Evolutionary conservation across 2,329 filamentous ascomycete species (phyloP).

Genomic region (Stachybotrys chartarum): DNA sequence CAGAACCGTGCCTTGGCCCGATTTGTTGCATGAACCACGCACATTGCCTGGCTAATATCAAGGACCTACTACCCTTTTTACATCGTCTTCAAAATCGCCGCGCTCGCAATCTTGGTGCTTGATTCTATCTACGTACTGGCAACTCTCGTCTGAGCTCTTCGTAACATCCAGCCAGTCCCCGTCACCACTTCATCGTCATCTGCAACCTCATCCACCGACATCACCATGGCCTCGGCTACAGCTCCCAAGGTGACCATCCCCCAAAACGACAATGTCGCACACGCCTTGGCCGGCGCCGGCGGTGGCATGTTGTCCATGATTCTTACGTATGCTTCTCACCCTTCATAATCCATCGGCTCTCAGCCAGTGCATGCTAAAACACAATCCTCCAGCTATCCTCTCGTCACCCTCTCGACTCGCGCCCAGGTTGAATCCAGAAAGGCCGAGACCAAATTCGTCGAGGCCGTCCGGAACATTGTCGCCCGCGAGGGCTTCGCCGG

Average conservation of each 20-base stretch:
- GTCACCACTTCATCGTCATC: neutral
- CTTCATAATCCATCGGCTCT: neutral
- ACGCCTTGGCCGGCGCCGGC: constrained; percentile 86
- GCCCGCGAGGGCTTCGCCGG: constrained; percentile 84
- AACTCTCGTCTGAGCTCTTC: neutral
- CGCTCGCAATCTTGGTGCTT: neutral
- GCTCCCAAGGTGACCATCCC: constrained; percentile 58
- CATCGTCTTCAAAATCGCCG: neutral
- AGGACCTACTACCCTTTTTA: neutral
- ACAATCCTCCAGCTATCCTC: constrained; percentile 62
- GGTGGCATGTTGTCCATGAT: constrained; percentile 94
- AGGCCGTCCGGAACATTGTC: constrained; percentile 79
- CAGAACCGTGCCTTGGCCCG: neutral
- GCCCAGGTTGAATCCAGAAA: constrained; percentile 97
- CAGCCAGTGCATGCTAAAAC: neutral
- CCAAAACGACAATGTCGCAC: constrained; percentile 93
- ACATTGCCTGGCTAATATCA: neutral
- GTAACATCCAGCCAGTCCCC: neutral
- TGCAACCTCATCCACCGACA: neutral
- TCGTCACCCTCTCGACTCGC: constrained; percentile 94
- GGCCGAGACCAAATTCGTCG: constrained; percentile 75
- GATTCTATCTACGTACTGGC: neutral
- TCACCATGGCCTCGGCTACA: constrained; percentile 19
- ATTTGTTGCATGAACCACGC: neutral
- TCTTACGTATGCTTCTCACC: constrained; percentile 59